These are phyloP conservation scores for Phytophthora pinifolia DNA, from an alignment of 352 stramenopile species.

Conservation along the genomic window DNA sequence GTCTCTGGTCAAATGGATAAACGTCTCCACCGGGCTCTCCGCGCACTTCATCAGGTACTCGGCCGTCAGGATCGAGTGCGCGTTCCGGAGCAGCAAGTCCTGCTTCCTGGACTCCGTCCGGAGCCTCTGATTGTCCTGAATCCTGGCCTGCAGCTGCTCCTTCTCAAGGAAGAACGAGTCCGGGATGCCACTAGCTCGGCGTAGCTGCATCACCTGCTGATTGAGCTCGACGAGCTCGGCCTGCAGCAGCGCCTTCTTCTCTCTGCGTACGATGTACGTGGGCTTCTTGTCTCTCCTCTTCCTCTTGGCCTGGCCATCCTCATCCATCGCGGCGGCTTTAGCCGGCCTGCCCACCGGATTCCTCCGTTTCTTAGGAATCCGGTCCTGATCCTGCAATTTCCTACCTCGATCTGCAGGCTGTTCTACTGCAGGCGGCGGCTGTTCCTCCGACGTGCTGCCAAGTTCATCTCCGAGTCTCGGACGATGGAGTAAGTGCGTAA, in stretches of 20 bases:
- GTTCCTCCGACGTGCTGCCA: constrained; percentile 19
- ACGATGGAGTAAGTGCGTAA: background rate
- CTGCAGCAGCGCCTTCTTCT: too few relatives aligned
- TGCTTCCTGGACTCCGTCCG: too few relatives aligned
- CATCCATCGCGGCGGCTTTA: constrained; percentile 4
- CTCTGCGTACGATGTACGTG: too few relatives aligned
- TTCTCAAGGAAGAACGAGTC: too few relatives aligned
- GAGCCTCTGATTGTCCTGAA: too few relatives aligned
- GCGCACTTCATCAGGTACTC: constrained; percentile 40
- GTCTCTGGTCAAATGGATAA: constrained; percentile 40
- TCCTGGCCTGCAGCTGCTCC: too few relatives aligned
- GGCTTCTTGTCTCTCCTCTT: too few relatives aligned
- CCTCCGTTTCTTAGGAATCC: constrained; percentile 14
- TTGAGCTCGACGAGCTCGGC: too few relatives aligned
- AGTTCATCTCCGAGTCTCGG: too few relatives aligned
- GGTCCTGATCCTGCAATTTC: constrained; percentile 1
- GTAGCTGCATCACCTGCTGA: too few relatives aligned
- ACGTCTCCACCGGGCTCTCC: constrained; percentile 40
- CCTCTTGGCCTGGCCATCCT: constrained; percentile 8
- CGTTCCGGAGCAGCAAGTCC: too few relatives aligned
- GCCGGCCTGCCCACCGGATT: constrained; percentile 5
- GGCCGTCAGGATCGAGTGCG: constrained; percentile 35
- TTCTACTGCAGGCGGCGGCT: background rate
- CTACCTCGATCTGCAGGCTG: constrained; percentile 2
- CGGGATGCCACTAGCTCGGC: too few relatives aligned